Conservation (phyloP, 192 early-diverging fungal genomes). For the Lobosporangium transversale region DNA sequence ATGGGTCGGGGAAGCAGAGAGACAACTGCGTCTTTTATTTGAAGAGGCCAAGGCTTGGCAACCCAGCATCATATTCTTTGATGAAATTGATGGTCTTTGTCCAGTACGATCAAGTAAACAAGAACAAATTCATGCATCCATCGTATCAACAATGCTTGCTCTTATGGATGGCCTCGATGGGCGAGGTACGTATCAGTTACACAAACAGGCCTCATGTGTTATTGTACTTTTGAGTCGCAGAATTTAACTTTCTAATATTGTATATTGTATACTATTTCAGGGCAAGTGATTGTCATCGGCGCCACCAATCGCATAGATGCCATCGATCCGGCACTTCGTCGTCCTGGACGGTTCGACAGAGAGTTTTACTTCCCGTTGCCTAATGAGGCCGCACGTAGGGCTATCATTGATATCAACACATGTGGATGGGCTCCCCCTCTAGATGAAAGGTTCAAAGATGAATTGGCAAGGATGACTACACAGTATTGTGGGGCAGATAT, state of each 20-base stretch:
- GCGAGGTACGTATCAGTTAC: conserved; percentile 40
- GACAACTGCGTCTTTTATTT: conserved; percentile 72
- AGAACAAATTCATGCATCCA: conserved; percentile 74
- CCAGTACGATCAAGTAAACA: conserved; percentile 72
- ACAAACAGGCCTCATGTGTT: no score
- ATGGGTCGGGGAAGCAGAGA: conserved; percentile 80
- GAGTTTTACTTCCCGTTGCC: conserved; percentile 78
- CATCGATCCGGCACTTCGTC: conserved; percentile 78
- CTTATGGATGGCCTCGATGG: conserved; percentile 82
- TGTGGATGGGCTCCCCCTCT: conserved; percentile 63
- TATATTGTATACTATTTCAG: no score
- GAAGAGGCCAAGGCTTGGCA: conserved; percentile 76
- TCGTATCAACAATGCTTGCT: conserved; percentile 78
- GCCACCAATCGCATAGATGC: conserved; percentile 82
- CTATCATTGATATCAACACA: conserved; percentile 74
- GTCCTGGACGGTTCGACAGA: conserved; percentile 79
- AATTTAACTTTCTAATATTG: no score
- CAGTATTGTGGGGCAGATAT: conserved; percentile 80
- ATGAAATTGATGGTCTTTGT: conserved; percentile 83
- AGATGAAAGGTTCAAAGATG: conserved; percentile 53
- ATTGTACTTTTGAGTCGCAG: no score
- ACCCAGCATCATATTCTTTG: conserved; percentile 82
- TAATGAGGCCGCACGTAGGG: conserved; percentile 59
- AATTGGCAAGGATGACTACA: conserved; percentile 64
- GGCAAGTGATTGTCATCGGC: conserved; percentile 82